phyloP scores from a whole-genome alignment of 805 yeast species.

The Saccharomycopsis javanensis region DNA sequence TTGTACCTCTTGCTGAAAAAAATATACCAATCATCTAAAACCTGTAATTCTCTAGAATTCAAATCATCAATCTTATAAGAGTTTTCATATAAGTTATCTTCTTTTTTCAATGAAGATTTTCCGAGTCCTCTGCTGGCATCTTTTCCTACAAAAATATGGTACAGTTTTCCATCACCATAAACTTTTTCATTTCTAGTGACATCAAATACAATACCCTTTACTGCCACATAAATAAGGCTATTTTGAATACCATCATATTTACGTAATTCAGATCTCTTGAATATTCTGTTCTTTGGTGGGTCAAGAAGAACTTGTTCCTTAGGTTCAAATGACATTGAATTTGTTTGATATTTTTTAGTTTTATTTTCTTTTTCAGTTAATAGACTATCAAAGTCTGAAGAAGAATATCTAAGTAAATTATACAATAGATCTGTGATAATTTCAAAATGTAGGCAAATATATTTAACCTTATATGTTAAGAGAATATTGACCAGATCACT shows the following conservation, averaged over 20 bases:
- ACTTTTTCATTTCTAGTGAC: slow-evolving; percentile 56
- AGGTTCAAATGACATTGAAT: slow-evolving; percentile 36
- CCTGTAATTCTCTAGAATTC: slow-evolving; percentile 47
- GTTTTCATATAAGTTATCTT: slow-evolving; percentile 34
- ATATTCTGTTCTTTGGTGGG: slow-evolving; percentile 39
- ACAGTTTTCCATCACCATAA: slow-evolving; percentile 71
- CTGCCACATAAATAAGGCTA: slow-evolving; percentile 55
- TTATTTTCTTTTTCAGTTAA: not conserved
- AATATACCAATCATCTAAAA: slow-evolving; percentile 65
- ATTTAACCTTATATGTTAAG: not conserved
- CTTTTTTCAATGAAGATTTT: slow-evolving; percentile 48
- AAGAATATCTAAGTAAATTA: too few relatives aligned
- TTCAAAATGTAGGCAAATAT: too few relatives aligned
- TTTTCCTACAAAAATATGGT: slow-evolving; percentile 62
- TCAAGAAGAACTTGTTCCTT: slow-evolving; percentile 42
- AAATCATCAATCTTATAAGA: slow-evolving; percentile 45
- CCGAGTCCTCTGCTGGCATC: slow-evolving; percentile 76
- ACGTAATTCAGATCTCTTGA: slow-evolving; percentile 35
- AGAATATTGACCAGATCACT: not conserved
- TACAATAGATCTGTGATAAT: too few relatives aligned
- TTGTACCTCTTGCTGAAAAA: slow-evolving; percentile 46
- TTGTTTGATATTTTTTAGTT: not conserved
- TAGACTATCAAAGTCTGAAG: too few relatives aligned
- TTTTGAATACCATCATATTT: slow-evolving; percentile 36
- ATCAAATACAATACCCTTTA: slow-evolving; percentile 71